Base-by-base conservation (phyloP, 352 stramenopile species). In the Phytophthora foliorum region DNA sequence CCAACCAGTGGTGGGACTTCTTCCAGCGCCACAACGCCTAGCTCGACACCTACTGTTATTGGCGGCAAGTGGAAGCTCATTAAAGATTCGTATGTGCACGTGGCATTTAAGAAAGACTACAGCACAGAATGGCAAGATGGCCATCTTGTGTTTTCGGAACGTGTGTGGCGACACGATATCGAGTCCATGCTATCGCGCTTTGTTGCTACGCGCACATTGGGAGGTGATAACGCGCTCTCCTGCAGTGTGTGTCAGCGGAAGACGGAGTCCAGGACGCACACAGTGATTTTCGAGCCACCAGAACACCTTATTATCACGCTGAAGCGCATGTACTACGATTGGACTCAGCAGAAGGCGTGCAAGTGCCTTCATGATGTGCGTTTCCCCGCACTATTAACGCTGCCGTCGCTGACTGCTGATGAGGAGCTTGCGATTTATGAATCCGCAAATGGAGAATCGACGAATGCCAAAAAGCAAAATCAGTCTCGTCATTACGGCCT, bases 281-380 rank as follows among this genome's bases (percentile, higher is more conserved):
- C 90, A 4, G 86, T 95, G 9, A 81, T 96, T 24, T 82, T 92
- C 39, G 72, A 86, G n/a, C 89, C 89, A 24, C 90, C 90, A 4
- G 74, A 84, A 22, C 89, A 97, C 42, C 62, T 97, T 32, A 95
- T 97, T 48, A 77, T 97, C 39, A 97, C 90, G 34, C 60, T 97
- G 21, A 97, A 97, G 74, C 85, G 90, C 44, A 97, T 97, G 90
- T 95, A 83, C 52, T 97, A 96, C 67, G 90, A 97, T 57, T 96
- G 89, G 89, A 87, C 68, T 8, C 85, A 93, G 59, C 86, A 97
- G 39, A 96, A 95, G 65, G 93, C 89, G 24, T 84, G 84, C 63
- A 97, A 97, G 50, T 95, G 82, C 39, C 61, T 97, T 29, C 88
- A 95, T 42, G 88, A 97, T 49, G 89, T 97, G 38, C 75, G 63